Conservation (phyloP, 257 asterid species). For the Osmanthus fragrans region DNA sequence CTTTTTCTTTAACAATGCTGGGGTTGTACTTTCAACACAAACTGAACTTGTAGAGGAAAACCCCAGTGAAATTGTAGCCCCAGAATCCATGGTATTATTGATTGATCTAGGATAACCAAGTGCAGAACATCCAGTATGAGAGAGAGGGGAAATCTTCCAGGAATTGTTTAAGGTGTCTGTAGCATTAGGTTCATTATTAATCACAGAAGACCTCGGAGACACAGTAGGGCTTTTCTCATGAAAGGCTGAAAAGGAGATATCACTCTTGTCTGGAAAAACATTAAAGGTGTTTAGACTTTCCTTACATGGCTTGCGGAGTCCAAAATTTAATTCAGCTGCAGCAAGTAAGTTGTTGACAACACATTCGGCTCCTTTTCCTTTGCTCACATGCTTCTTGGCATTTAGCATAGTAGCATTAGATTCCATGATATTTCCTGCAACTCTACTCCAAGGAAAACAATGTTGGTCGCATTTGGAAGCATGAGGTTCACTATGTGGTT, state of each 20-base stretch:
- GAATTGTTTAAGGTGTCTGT: conserved; percentile 32
- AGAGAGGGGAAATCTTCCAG: conserved; percentile 31
- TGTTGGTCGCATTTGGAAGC: conserved; percentile 27
- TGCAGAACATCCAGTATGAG: conserved; percentile 25
- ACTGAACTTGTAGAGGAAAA: conserved; percentile 31
- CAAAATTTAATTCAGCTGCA: conserved; percentile 32
- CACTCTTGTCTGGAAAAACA: conserved; percentile 32
- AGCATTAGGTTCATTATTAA: conserved; percentile 27
- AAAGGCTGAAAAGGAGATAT: conserved; percentile 29
- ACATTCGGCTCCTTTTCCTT: conserved; percentile 28
- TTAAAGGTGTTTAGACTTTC: conserved; percentile 30
- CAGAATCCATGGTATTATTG: conserved; percentile 25
- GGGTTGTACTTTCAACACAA: conserved; percentile 29
- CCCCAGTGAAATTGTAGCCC: conserved; percentile 22
- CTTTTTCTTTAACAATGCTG: conserved; percentile 24
- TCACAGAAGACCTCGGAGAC: conserved; percentile 28
- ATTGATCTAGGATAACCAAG: conserved; percentile 26
- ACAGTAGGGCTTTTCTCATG: conserved; percentile 27
- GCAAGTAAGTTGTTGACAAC: conserved; percentile 25
- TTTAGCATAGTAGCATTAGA: conserved; percentile 16
- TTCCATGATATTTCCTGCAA: conserved; percentile 26
- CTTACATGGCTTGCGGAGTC: conserved; percentile 25
- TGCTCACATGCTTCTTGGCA: conserved; percentile 26
- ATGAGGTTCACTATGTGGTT: conserved; percentile 26
- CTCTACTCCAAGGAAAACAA: conserved; percentile 31